These are phyloP conservation scores for Glomus cerebriforme DNA, from an alignment of 192 early-diverging fungal genomes.

Conservation along the genomic window DNA sequence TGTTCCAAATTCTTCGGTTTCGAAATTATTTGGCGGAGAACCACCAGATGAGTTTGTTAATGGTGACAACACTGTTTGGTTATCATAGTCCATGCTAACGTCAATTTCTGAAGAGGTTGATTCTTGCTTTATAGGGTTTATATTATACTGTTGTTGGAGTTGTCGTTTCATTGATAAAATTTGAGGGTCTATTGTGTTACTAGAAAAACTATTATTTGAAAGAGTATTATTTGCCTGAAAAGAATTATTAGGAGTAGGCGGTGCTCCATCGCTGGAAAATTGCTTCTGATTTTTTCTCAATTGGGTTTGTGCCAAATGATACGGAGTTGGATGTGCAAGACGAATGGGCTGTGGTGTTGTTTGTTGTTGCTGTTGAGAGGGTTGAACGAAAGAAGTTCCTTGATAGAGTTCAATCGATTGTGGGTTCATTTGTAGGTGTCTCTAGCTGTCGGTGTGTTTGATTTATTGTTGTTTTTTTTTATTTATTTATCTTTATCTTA, in stretches of 20 bases:
- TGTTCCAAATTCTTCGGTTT: constrained; percentile 13
- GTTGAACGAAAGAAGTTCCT: background rate
- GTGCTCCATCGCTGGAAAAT: constrained; percentile 16
- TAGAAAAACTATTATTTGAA: background rate
- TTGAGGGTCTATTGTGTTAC: constrained; percentile 28
- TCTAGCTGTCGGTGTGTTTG: background rate
- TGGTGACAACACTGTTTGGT: constrained; percentile 44
- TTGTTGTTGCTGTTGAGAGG: constrained; percentile 30
- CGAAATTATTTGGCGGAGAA: constrained; percentile 37
- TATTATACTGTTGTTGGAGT: background rate
- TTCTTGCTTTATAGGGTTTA: constrained; percentile 43
- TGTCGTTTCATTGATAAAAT: constrained; percentile 6
- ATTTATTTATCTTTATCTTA: background rate
- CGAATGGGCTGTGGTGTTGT: constrained; percentile 37
- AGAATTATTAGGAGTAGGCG: constrained; percentile 30
- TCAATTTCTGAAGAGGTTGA: constrained; percentile 38
- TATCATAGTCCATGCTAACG: constrained; percentile 46
- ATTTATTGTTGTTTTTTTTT: background rate
- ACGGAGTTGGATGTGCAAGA: constrained; percentile 41
- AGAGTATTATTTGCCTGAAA: background rate
- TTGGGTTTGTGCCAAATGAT: constrained; percentile 38
- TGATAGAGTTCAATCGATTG: background rate
- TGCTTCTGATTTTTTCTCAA: background rate
- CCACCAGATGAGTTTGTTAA: constrained; percentile 38
- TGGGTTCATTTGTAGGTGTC: background rate